Evolutionary conservation across 805 yeast genomes (phyloP), one percentile per base, ranked within the genome.

Genomic region (Ogataea dorogensis): DNA sequence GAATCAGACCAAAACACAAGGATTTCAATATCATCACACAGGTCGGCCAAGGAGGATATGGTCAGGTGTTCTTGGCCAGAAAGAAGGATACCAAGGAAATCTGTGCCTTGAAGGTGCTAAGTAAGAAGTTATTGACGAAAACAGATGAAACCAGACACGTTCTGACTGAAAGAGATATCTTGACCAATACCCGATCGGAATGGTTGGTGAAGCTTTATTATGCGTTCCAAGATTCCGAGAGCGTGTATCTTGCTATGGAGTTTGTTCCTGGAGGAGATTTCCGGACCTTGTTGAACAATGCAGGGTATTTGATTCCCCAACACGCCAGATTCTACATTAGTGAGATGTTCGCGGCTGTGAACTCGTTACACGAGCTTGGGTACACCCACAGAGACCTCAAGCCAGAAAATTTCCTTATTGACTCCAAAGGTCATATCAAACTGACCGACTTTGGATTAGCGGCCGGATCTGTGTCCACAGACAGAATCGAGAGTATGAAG

Each of bases 241-340:
- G 84, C 54, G 85, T 93, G 19, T 93, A 86, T 52, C 70, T 93
- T 54, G 98, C 98, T 2, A 93, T 93, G 99, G 98, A 93, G 60
- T 93, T 86, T 61, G 98, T 93, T n/a, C 97, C 99, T 7, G 99
- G 99, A 41, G 99, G 99, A 36, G 99, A 93, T 59, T 93, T 86
- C 68, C 80, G 99, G 57, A 93, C 98, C 0, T 66, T 93, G 42
- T 74, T 93, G 47, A 89, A 88, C 61, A 91, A 89, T 59, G 91
- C 98, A 5, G 96, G 96, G 22, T 85, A 84, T 40, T 68, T 93
- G 49, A 85, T 86, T 43, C 95, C 98, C 2, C 88, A 94, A 3
- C 98, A 93, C 57, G 95, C 98, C 0, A 75, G 98, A 41, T 93
- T 93, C 65, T 93, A 93, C 59, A 76, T 93, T 47, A 79, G 91